Evolutionary conservation across 768 basidiomycete species (phyloP), one percentile per base, ranked within the genome.

Genomic region (Russula sp.): DNA sequence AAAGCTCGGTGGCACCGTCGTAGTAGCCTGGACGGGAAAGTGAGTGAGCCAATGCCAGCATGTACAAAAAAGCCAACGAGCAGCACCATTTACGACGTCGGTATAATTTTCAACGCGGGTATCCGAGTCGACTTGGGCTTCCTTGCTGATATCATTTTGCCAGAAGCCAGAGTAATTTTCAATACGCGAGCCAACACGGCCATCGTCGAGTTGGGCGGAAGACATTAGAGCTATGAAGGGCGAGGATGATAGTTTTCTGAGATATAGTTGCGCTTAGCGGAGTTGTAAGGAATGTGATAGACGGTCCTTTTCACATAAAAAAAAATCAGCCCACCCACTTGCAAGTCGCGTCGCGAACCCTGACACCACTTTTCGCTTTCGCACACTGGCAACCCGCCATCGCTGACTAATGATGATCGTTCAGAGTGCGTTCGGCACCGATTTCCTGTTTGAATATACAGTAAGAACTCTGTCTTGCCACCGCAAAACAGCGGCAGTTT

Each of bases 1-100:
- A 97, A 62, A 98, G 79, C 72, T 92, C 86, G 4, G 96, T 98
- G 7, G 92, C 94, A 68, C 93, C 96, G 73, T 99, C 95, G 68
- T 98, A 99, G 78, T 96, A 98, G 48, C 94, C 94, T 92, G 55
- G 4, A 52, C 6, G 13, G 22, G 9, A 34, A 34, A 27, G n/a
- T 27, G 18, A 20, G 57, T 59, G 45, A 55, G 53, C n/a, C 39
- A 14, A 16, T 48, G 52, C 2, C 20, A 13, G 22, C 47, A 16
- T 44, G 44, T 6, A 34, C 8, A 3, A 40, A 50, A 11, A 62
- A 18, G 57, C 5, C 49, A n/a, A 34, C 22, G 34, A 14, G 22
- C 75, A 81, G 58, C 55, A 91, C 92, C 94, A 68, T 97, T 96
- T 63, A 98, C 91, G 64, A 99, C 92, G 57, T 97, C 93, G 13